Evolutionary conservation across 345 rosid genomes (phyloP), one percentile per base, ranked within the genome.

Genomic region (Pugionium cornutum): DNA sequence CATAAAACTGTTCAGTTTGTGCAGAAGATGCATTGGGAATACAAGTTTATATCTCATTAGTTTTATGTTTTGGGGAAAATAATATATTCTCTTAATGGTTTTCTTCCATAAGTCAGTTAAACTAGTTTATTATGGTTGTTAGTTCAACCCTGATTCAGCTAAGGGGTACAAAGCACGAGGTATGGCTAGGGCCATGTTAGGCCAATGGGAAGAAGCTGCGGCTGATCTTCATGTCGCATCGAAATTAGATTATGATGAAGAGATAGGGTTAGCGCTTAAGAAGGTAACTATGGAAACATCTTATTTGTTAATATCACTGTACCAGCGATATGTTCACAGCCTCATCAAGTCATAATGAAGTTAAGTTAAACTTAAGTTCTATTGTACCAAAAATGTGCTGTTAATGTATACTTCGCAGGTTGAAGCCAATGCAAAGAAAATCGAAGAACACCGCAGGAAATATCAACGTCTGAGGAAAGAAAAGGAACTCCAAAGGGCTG

Each of bases 91-190:
- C 58, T 41, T 2, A 40, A 47, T 48, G 31, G 44, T 26, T 41
- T 66, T 66, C 1, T 37, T 59, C 4, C 51, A 5, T 73, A 35
- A 2, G 41, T 18, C 7, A 37, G 53, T 62, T 59, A 53, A 68
- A 44, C 25, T 53, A 50, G 9, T 53, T 75, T 69, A 0, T 53
- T 32, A 68, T 60, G 55, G 64, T 49, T 66, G 75, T 36, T 79
- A 92, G 96, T 79, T 86, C 56, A 92, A 92, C 65, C 88, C 92
- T 34, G 88, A 92, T 78, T 87, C 88, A 18, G 98, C 96, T 41
- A 87, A 87, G 80, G 95, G 89, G 76, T 83, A 83, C 73, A 92
- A 92, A 84, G 73, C 80, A 60, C 80, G 86, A 66, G 98, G 96
- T 48, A 81, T 89, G 80, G 98, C 95, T 64, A 81, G 76, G 69